Base-by-base conservation (phyloP, 225 moss, liverwort and hornwort species). In the Takakia lepidozioides region DNA sequence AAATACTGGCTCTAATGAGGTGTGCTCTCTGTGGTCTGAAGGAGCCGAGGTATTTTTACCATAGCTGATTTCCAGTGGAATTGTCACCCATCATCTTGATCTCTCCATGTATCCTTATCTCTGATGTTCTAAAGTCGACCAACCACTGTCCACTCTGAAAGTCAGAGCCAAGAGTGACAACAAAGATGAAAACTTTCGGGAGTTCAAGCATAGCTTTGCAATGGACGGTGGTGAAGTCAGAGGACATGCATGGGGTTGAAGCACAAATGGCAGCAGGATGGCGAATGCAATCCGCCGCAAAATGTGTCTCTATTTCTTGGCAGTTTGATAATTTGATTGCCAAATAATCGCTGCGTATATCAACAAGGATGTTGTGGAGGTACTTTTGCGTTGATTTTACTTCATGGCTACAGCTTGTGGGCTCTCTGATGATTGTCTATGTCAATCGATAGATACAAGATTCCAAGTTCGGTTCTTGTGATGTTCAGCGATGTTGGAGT, bases 21-120 rank as follows among this genome's bases (percentile, higher is more conserved):
- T 32, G 7, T 32, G 8, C 32, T 32, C 32, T 32, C 11, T 6
- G 32, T 32, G 32, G 7, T 32, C 32, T 32, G 32, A 32, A 93
- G 92, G 92, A 67, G 92, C 88, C 48, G 85, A 85, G 66, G 83
- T 88, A 50, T 93, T 80, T 64, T 71, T 66, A 47, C 71, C 88
- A 44, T 88, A 93, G 66, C 88, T 93, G 37, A 73, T 93, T 65
- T 77, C 88, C 14, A 81, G 88, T 59, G 92, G 92, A 61, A 78
- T 93, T 49, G 75, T 71, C 34, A 72, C 64, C 49, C 72, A 88
- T 50, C 70, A 85, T 69, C 82, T 93, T 52, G 88, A 93, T 58
- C 78, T 93, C 59, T 67, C 92, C 52, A 85, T 75, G 92, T 93
- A 88, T 60, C 74, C 72, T 55, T 48, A n/a, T n/a, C n/a, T n/a